Evolutionary conservation across 345 rosid species (phyloP).

Genomic region (Streptanthus diversifolius): DNA sequence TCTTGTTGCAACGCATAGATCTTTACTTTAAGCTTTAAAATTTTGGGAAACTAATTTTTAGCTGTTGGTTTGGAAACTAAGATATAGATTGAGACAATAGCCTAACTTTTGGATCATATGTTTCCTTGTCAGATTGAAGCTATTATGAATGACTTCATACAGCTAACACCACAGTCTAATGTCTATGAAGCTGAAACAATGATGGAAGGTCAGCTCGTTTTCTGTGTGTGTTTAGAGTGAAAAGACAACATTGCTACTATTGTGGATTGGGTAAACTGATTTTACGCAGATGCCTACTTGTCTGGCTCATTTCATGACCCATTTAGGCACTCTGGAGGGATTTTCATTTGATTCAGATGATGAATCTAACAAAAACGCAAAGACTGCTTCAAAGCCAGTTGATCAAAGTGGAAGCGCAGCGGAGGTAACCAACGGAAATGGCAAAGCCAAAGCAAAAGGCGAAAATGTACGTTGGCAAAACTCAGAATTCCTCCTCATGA

Average conservation of each 20-base stretch:
- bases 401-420: slow-evolving; percentile 53
- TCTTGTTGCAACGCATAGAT: not conserved
- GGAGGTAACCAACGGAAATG: slow-evolving; percentile 51
- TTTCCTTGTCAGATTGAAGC: slow-evolving; percentile 69
- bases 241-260: not conserved
- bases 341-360: slow-evolving; percentile 83
- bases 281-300: not conserved
- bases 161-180: slow-evolving; percentile 78
- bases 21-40: not conserved
- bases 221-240: not conserved
- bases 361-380: slow-evolving; percentile 58
- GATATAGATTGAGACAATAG: not conserved
- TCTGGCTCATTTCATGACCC: slow-evolving; percentile 3
- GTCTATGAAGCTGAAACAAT: slow-evolving; percentile 86
- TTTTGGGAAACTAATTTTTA: not conserved
- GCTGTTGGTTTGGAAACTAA: not conserved
- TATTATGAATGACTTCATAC: slow-evolving; percentile 88
- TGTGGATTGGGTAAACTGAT: slow-evolving; percentile 2
- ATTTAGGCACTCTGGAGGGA: slow-evolving; percentile 80
- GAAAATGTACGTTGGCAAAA: slow-evolving; percentile 46
- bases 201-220: slow-evolving; percentile 68
- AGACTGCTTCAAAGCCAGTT: slow-evolving; percentile 41
- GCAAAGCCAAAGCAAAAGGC: slow-evolving; percentile 51
- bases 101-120: slow-evolving; percentile 16
- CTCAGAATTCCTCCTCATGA: not conserved